phyloP scores from a whole-genome alignment of 805 yeast species.

The Ogataea methanolica region DNA sequence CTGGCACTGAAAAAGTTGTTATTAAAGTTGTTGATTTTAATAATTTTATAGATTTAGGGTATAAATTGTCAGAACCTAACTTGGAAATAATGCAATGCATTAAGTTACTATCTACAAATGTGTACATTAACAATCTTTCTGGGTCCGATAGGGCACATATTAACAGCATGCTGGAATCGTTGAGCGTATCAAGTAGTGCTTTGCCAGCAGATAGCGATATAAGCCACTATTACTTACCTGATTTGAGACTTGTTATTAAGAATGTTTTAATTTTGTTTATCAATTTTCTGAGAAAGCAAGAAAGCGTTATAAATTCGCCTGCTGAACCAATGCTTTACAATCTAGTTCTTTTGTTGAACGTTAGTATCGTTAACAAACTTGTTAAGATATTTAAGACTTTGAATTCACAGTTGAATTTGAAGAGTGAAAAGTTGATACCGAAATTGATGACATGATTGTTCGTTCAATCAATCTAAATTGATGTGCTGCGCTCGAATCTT shows the following conservation, averaged over 20 bases:
- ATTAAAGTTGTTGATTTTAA: slow-evolving; percentile 23
- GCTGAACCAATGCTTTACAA: slow-evolving; percentile 13
- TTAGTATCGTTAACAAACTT: slow-evolving; percentile 27
- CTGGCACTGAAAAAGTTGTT: slow-evolving; percentile 7
- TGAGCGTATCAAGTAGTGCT: not conserved
- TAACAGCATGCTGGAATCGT: not conserved
- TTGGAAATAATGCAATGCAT: slow-evolving; percentile 5
- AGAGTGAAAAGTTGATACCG: slow-evolving; percentile 11
- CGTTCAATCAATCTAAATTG: no score
- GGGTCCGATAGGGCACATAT: slow-evolving; percentile 1
- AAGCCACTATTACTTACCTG: slow-evolving; percentile 20
- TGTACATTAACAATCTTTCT: slow-evolving; percentile 23
- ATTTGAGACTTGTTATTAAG: slow-evolving; percentile 25
- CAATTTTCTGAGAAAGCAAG: slow-evolving; percentile 18
- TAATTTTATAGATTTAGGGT: slow-evolving; percentile 24
- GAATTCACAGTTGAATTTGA: slow-evolving; percentile 15
- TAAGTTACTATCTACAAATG: slow-evolving; percentile 20
- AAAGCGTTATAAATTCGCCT: slow-evolving; percentile 1
- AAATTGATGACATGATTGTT: slow-evolving; percentile 9
- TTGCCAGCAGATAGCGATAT: slow-evolving; percentile 3
- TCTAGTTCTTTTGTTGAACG: slow-evolving; percentile 23
- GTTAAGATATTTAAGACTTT: slow-evolving; percentile 22
- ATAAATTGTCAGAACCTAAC: slow-evolving; percentile 14
- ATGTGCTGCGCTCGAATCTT: no score
- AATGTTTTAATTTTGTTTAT: slow-evolving; percentile 25